phyloP scores from a whole-genome alignment of 768 basidiomycete species.

The Kockovaella imperatae region DNA sequence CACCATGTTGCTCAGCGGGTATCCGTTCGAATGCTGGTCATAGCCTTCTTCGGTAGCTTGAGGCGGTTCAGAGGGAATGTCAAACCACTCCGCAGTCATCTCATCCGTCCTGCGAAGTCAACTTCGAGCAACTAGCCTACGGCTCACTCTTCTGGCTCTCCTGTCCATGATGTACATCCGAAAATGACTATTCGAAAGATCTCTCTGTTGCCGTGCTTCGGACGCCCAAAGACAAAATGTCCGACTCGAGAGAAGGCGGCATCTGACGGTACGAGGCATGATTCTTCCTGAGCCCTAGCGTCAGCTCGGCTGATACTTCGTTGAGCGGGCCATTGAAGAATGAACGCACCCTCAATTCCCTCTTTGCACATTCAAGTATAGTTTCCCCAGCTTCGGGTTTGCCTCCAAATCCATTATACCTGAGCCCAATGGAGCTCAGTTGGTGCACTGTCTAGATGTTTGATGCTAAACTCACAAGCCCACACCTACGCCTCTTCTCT shows the following conservation, averaged over 20 bases:
- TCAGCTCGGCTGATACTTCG: background rate
- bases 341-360: conserved; percentile 49
- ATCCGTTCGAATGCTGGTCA: too few relatives aligned
- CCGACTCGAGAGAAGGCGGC: too few relatives aligned
- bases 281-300: conserved; percentile 61
- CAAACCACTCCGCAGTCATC: conserved; percentile 79
- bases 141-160: conserved; percentile 60
- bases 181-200: conserved; percentile 63
- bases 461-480: conserved; percentile 19
- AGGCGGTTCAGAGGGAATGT: conserved; percentile 22
- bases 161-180: conserved; percentile 59
- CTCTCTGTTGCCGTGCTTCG: too few relatives aligned
- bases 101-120: conserved; percentile 62
- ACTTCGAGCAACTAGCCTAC: background rate
- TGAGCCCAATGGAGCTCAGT: too few relatives aligned
- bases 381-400: conserved; percentile 74
- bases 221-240: background rate
- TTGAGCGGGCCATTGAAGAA: conserved; percentile 49
- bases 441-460: too few relatives aligned
- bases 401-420: conserved; percentile 84
- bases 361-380: conserved; percentile 59
- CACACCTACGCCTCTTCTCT: conserved; percentile 40
- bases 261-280: conserved; percentile 59
- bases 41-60: too few relatives aligned
- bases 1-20: too few relatives aligned